phyloP scores from a whole-genome alignment of 306 rosid genomes.

The Cyclanthera cordifolia region DNA sequence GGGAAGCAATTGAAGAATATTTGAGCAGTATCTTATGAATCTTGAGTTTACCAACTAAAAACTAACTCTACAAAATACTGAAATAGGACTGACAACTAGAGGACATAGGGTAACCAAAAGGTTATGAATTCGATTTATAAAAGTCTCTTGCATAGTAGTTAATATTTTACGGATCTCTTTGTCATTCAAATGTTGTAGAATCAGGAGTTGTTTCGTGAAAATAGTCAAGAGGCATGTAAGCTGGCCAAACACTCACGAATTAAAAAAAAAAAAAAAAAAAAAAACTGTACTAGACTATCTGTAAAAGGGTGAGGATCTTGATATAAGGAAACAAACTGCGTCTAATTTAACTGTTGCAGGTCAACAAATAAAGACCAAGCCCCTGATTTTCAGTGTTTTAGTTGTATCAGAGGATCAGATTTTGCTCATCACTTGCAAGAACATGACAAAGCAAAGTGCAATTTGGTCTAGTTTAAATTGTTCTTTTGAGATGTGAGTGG shows the following conservation, averaged over 20 bases:
- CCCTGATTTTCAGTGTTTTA: background rate
- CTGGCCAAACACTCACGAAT: too few species aligned
- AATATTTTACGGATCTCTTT: too few species aligned
- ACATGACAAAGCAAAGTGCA: background rate
- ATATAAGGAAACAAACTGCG: background rate
- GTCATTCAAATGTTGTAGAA: too few species aligned
- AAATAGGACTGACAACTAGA: too few species aligned
- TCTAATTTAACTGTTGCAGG: constrained; percentile 1
- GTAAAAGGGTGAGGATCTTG: background rate
- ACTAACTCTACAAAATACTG: background rate
- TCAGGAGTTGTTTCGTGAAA: too few species aligned
- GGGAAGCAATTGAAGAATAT: background rate
- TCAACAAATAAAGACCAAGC: background rate
- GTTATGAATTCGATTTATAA: too few species aligned
- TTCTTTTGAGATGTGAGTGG: background rate
- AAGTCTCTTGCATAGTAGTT: too few species aligned
- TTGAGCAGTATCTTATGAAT: background rate
- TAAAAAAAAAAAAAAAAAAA: too few species aligned
- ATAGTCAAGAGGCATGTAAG: too few species aligned
- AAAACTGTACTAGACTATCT: background rate
- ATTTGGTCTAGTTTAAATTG: background rate
- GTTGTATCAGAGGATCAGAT: background rate
- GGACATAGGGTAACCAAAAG: too few species aligned
- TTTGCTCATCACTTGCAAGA: background rate
- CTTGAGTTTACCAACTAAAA: background rate